Percentiles rank a stretch among this genome's conserved stretches.
These are phyloP conservation scores for Cystobasidium slooffiae DNA, from an alignment of 1,284 basidiomycete genomes.

Conservation along the genomic window DNA sequence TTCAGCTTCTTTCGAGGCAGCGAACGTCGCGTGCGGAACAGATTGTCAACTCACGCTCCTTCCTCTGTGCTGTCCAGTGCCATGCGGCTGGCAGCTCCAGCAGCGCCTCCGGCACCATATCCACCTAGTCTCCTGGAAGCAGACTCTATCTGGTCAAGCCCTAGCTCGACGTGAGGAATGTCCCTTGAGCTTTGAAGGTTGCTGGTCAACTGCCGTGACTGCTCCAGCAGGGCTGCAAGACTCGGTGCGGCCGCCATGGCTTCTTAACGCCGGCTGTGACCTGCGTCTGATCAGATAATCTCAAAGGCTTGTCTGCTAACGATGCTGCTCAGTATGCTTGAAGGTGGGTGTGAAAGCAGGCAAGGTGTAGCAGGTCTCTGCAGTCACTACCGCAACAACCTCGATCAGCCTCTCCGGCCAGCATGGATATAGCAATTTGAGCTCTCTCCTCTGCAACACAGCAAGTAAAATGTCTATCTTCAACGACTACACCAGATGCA, in stretches of 20 bases:
- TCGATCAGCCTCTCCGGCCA: too few relatives aligned
- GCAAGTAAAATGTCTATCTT: too few relatives aligned
- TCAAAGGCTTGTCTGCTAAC: too few relatives aligned
- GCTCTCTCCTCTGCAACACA: too few relatives aligned
- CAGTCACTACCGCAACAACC: too few relatives aligned
- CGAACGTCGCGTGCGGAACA: background rate
- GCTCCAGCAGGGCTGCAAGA: constrained; percentile 52
- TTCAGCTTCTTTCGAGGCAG: constrained; percentile 26
- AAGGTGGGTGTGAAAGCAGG: too few relatives aligned
- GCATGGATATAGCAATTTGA: too few relatives aligned
- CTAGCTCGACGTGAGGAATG: constrained; percentile 80
- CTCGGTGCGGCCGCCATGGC: constrained; percentile 36
- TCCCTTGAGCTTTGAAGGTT: constrained; percentile 65
- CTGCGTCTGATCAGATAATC: background rate
- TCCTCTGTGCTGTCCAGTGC: constrained; percentile 19
- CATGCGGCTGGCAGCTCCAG: constrained; percentile 22
- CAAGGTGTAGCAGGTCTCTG: too few relatives aligned
- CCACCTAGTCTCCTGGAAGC: constrained; percentile 72
- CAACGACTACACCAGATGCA: too few relatives aligned
- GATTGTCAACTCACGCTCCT: constrained; percentile 42
- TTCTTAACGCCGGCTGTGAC: background rate
- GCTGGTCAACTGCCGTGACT: constrained; percentile 51
- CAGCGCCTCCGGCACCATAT: constrained; percentile 50
- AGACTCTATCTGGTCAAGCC: constrained; percentile 87
- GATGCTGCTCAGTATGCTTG: too few relatives aligned